phyloP scores from a whole-genome alignment of 805 yeast genomes.

The Candida coleopterorum region DNA sequence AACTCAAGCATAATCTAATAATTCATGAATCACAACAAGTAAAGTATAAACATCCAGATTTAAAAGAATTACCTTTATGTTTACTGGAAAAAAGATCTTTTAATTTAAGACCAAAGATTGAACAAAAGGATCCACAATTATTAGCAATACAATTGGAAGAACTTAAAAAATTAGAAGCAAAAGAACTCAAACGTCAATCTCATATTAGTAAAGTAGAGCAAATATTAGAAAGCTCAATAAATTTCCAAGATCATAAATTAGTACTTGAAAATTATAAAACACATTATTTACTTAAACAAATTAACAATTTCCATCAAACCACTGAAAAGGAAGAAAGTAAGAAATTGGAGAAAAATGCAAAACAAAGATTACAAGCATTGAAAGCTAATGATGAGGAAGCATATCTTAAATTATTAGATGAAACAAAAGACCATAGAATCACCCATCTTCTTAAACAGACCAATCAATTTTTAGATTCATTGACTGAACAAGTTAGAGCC shows the following conservation, averaged over 20 bases:
- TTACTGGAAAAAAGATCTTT: conserved; percentile 66
- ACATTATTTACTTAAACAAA: conserved; percentile 26
- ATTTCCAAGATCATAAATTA: conserved; percentile 16
- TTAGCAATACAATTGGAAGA: conserved; percentile 73
- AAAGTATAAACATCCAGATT: conserved; percentile 47
- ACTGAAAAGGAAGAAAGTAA: conserved; percentile 74
- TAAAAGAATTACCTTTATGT: conserved; percentile 51
- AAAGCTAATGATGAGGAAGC: conserved; percentile 88
- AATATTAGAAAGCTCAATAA: conserved; percentile 24
- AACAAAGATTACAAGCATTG: conserved; percentile 81
- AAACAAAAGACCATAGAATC: conserved; percentile 82
- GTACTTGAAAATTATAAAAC: conserved; percentile 21
- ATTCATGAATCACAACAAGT: conserved; percentile 49
- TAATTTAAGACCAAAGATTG: conserved; percentile 63
- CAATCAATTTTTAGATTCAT: conserved; percentile 68
- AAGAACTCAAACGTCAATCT: conserved; percentile 43
- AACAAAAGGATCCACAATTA: conserved; percentile 69
- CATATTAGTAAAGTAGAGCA: conserved; percentile 46
- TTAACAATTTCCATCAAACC: conserved; percentile 46
- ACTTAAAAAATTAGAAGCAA: conserved; percentile 57
- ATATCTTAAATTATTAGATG: conserved; percentile 74
- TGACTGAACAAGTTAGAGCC: conserved; percentile 72
- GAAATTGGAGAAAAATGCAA: conserved; percentile 75
- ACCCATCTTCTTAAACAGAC: conserved; percentile 81
- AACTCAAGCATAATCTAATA: conserved; percentile 58